Conservation (phyloP, 2,329 filamentous ascomycete genomes). For the Fusarium gaditjirri region DNA sequence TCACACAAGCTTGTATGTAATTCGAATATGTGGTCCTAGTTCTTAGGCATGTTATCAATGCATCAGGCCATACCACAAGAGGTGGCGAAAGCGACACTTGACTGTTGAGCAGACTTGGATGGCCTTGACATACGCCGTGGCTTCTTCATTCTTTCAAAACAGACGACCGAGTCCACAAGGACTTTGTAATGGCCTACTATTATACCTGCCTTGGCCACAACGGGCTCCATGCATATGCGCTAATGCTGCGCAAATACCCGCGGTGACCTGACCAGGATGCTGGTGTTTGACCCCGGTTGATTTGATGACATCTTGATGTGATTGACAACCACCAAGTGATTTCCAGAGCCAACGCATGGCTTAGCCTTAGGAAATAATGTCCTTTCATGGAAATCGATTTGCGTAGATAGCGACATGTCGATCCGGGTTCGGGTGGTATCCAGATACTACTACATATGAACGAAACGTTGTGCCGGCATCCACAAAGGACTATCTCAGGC, state of each 20-base stretch:
- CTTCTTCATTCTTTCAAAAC: slow-evolving; percentile 4
- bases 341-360: background rate
- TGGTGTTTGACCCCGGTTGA: background rate
- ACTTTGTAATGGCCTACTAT: slow-evolving; percentile 14
- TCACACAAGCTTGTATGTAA: background rate
- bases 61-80: slow-evolving; percentile 14
- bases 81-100: slow-evolving; percentile 21
- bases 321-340: slow-evolving; percentile 16
- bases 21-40: background rate
- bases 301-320: slow-evolving; percentile 30
- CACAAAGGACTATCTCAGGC: slow-evolving; percentile 12
- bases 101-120: background rate
- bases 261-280: slow-evolving; percentile 12
- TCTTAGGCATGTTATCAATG: slow-evolving; percentile 3
- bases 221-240: slow-evolving; percentile 6
- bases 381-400: background rate
- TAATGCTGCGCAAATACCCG: slow-evolving; percentile 7
- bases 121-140: background rate
- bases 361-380: slow-evolving; percentile 6
- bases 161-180: background rate
- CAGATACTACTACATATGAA: background rate
- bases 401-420: background rate
- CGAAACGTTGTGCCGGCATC: background rate
- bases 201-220: slow-evolving; percentile 17
- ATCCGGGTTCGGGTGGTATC: slow-evolving; percentile 1